Percentiles rank a stretch among this genome's conserved stretches.
Evolutionary conservation across 2,329 filamentous ascomycete species (phyloP).

Genomic region (Neopestalotiopsis sp.): DNA sequence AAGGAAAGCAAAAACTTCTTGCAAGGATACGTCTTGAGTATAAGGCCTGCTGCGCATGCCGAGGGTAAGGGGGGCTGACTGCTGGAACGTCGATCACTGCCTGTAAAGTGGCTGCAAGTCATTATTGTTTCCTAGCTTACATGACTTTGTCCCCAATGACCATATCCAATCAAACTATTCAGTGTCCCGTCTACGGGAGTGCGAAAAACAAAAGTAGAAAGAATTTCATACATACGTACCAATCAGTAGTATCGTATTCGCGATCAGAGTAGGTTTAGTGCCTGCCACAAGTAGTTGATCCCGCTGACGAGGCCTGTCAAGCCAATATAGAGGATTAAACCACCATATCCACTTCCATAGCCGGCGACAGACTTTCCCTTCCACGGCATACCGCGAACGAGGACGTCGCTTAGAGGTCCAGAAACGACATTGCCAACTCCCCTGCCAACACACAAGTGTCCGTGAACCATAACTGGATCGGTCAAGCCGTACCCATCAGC

Average conservation of each 20-base stretch:
- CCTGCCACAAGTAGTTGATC: conserved; percentile 44
- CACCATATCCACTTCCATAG: conserved; percentile 55
- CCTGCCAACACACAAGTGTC: conserved; percentile 58
- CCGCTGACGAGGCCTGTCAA: conserved; percentile 52
- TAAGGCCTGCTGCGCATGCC: too few relatives aligned
- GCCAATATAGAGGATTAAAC: conserved; percentile 58
- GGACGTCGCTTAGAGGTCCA: conserved; percentile 58
- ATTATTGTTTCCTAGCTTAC: too few relatives aligned
- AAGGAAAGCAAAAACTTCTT: not conserved
- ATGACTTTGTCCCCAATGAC: too few relatives aligned
- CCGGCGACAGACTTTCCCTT: conserved; percentile 40
- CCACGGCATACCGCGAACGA: conserved; percentile 52
- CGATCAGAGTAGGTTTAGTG: not conserved
- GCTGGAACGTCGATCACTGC: too few relatives aligned
- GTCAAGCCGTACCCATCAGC: conserved; percentile 16
- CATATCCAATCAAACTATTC: too few relatives aligned
- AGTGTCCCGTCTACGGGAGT: not conserved
- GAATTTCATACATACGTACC: not conserved
- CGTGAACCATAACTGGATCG: conserved; percentile 59
- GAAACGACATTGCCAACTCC: conserved; percentile 63
- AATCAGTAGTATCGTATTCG: not conserved
- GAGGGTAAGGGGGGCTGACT: too few relatives aligned
- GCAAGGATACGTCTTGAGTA: not conserved
- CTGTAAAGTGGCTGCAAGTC: too few relatives aligned
- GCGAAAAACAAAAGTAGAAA: not conserved